Evolutionary conservation across 192 early-diverging fungal species (phyloP), one percentile per base, ranked within the genome.

Genomic region (Backusella macrospora): DNA sequence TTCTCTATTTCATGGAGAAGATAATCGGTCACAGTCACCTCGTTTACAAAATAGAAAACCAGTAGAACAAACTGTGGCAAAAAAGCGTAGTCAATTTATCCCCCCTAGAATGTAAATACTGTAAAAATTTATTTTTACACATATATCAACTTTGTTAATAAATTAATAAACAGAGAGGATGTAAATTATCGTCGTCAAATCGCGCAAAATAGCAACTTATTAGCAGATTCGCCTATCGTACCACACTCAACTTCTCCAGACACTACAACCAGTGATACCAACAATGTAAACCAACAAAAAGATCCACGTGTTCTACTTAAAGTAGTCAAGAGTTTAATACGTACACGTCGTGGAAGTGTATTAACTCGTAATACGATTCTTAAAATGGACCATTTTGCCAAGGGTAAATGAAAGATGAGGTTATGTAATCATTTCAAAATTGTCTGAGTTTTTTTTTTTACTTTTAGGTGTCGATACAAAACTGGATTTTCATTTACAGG

Each of bases 401-500:
- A 65, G 38, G 80, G 80, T 81, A 72, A 70, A n/a, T 21, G 43
- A 63, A 34, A 8, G 44, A 26, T 5, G n/a, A 46, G 16, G 6
- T 38, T 26, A 13, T n/a, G 34, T 23, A 6, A 39, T 65, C 15
- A 10, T 29, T 12, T 23, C 34, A 9, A 16, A 26, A 42, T 5
- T 23, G 13, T 9, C 15, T 46, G 26, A 46, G 15, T 40, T 6
- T 6, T 16, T 16, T 21, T 18, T 23, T 7, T 16, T n/a, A 34
- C 77, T 80, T 16, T 71, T 65, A 64, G 82, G 75, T 68, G 46
- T 59, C 14, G 71, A 78, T 66, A 74, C 83, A 6, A 82, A 82
- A 45, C 55, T 90, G 12, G 85, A 89, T 72, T 84, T 91, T 62
- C 80, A 89, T 72, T 70, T 91, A 38, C 84, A 90, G 48, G 90